Evolutionary conservation across 495 filamentous ascomycete genomes (phyloP), one percentile per base, ranked within the genome.

Genomic region (Podospora appendiculata): DNA sequence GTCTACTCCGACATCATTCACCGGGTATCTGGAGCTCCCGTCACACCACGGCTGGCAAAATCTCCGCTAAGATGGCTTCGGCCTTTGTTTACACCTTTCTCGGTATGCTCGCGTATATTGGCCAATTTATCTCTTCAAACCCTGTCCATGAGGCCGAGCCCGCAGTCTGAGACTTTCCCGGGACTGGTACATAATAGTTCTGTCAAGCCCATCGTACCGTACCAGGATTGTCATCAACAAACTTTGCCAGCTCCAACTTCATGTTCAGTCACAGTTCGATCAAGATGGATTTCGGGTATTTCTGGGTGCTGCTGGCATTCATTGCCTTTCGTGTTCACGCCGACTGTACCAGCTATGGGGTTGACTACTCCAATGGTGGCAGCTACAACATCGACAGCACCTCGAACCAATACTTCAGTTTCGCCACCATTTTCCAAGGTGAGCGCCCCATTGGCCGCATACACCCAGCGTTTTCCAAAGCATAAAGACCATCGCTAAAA

Each of bases 391-490:
- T 74, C 40, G 71, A 74, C 48, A 40, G 55, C 2, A 50, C 68
- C 4, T 74, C 70, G 18, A 68, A 66, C 45, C 63, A 69, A 16
- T 69, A 69, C 46, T 74, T 74, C 41, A 70, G 57, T 25, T 74
- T 74, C 54, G 60, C 63, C 35, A 68, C 67, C 1, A 60, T 72
- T 32, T 74, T 74, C 45, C 69, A 72, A 54, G 70, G 70, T 73
- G 60, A 25, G 25, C 25, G 5, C 25, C 25, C 25, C 25, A 5
- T 2, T 25, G 5, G 25, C 25, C 25, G 5, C 2, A 25, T 25
- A 25, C 25, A 25, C 25, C 25, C 2, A 17, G 13, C 50, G 11
- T 45, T 16, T 7, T 47, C 13, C 32, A 17, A 9, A 17, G 4
- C 41, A 14, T 17, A 14, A 19, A 12, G 13, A 3, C 41, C 41